phyloP scores from a whole-genome alignment of 352 stramenopile species.

The Albugo laibachii region DNA sequence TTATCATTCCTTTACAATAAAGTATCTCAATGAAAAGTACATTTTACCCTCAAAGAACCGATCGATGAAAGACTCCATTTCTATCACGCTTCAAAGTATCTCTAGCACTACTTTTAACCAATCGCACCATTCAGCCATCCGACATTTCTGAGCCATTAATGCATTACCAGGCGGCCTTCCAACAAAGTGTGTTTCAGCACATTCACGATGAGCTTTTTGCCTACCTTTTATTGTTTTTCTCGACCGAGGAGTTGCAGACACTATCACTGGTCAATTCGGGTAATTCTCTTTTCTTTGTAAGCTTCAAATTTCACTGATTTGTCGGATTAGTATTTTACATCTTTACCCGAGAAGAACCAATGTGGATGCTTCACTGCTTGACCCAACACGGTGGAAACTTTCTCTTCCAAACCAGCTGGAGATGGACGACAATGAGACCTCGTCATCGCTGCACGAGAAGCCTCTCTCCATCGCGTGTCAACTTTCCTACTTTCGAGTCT shows the following conservation, averaged over 20 bases:
- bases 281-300: constrained; percentile 12
- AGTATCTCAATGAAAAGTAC: too few species aligned
- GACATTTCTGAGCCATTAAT: constrained; percentile 5
- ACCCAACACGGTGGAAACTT: constrained; percentile 49
- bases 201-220: constrained; percentile 63
- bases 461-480: constrained; percentile 9
- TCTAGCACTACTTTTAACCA: constrained; percentile 2
- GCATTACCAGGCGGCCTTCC: constrained; percentile 28
- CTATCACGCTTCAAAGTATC: too few species aligned
- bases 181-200: constrained; percentile 24
- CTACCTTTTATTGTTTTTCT: constrained; percentile 58
- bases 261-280: constrained; percentile 51
- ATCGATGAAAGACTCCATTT: too few species aligned
- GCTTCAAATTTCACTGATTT: background rate
- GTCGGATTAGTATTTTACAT: constrained; percentile 43
- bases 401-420: constrained; percentile 39
- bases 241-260: constrained; percentile 29
- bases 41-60: too few species aligned
- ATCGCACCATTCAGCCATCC: constrained; percentile 3
- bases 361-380: constrained; percentile 71
- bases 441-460: too few species aligned
- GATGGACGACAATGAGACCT: constrained; percentile 61
- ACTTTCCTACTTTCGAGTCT: constrained; percentile 29
- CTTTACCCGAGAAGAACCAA: constrained; percentile 52
- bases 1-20: too few species aligned